Evolutionary conservation across 2,329 filamentous ascomycete genomes (phyloP), one percentile per base, ranked within the genome.

Genomic region (Aspergillus nomiae): DNA sequence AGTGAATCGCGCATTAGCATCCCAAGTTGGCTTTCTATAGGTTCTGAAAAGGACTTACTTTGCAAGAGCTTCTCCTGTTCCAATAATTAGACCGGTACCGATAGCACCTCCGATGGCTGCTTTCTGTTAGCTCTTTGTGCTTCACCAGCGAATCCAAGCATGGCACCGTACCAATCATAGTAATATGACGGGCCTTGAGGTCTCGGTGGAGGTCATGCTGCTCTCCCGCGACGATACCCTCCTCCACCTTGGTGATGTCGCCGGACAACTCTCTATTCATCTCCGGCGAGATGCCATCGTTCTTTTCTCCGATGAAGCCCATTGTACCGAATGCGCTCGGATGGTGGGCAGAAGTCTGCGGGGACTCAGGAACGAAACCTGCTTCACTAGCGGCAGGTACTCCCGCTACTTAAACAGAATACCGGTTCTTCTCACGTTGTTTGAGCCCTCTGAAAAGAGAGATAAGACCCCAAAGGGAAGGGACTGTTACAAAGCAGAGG

Each of bases 21-120:
- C 58, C 3, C 9, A 12, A n/a, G 54, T 61, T 28, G 26, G 9
- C n/a, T 16, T 43, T 10, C 19, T 4, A 7, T 19, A 7, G 12
- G 8, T n/a, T 14, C 12, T 41, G 2, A 10, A 2, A 11, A 11
- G 4, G 48, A 69, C 74, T 67, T 68, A 77, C 74, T 73, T 78
- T 61, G 75, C 72, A 46, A 78, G 69, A 63, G 76, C 75, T 51
- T 72, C 71, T 43, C 78, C 78, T 14, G 77, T 79, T 67, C 77
- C 77, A 55, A 75, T 78, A 63, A 81, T 77, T 50, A 80, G 67
- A 58, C 78, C 78, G 32, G 78, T 80, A 56, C 78, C 79, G 62
- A 80, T 78, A 12, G 79, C 78, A 67, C 78, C 78, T 59, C 78
- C 78, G 51, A 80, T 80, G 4, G 78, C 74, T 76, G 59, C 19